Base-by-base conservation (phyloP, 805 yeast species). In the Lachancea dasiensis region DNA sequence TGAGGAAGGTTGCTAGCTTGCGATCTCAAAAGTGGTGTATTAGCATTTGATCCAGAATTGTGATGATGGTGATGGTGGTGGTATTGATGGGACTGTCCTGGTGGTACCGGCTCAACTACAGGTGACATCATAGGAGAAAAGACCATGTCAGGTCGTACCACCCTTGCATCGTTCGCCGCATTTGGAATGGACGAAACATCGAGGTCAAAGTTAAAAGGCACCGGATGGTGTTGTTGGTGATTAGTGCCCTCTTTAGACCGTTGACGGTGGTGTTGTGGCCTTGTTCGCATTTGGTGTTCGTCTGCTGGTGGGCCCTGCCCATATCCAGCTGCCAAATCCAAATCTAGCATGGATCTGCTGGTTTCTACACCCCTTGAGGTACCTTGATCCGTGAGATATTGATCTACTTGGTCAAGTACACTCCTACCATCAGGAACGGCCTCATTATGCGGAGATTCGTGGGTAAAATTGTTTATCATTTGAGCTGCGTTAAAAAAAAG, bases 41-140 rank as follows among this genome's bases (percentile, higher is more conserved):
- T 45, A 16, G 33, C 17, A n/a, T n/a, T 11, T 8, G 33, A 30
- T 14, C 17, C 22, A 35, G 41, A 13, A 39, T 27, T 19, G 3
- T 23, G 21, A 20, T 19, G 15, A 17, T 30, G 7, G 6, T 22
- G 31, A 10, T 5, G 11, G 4, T 13, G 16, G 16, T 27, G 16
- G 14, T 4, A 11, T 8, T 25, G 6, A 6, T 25, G 16, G 13
- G 27, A n/a, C 13, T 11, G 27, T 29, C 5, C 38, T 27, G 32
- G 38, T 44, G 6, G 31, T 28, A 15, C 25, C 18, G 42, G 45
- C 9, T 39, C 40, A 11, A 77, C 81, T 7, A 83, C 79, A 0
- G 94, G 94, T 2, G 89, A 80, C 1, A 80, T 74, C 43, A 83
- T 65, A 0, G 94, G 92, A 1, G 92, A 83, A 59, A 80, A 83